Evolutionary conservation across 2,329 filamentous ascomycete species (phyloP), one percentile per base, ranked within the genome.

Genomic region (Cladophialophora exuberans): DNA sequence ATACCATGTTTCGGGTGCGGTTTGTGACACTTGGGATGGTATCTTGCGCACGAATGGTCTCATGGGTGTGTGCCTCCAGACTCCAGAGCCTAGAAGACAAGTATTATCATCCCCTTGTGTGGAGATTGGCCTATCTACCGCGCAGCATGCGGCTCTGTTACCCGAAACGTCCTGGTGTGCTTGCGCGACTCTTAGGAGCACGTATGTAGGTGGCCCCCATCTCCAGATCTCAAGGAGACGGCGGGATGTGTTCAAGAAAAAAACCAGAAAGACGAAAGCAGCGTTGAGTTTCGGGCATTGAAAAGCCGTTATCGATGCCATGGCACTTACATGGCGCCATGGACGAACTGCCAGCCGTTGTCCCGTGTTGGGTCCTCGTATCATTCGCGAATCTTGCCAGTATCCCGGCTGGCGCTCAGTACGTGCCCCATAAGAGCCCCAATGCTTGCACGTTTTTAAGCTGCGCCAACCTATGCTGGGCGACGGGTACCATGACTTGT

Each of bases 321-420:
- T 42, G 13, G 38, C 3, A 10, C 9, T 6, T 18, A 10, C 18
- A 26, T n/a, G n/a, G n/a, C n/a, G n/a, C n/a, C n/a, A n/a, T n/a
- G n/a, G n/a, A n/a, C n/a, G n/a, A n/a, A n/a, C n/a, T n/a, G n/a
- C n/a, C n/a, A n/a, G n/a, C n/a, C n/a, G n/a, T n/a, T n/a, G n/a
- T n/a, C n/a, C n/a, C 36, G 20, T 42, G 39, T 15, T 42, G n/a
- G n/a, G n/a, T n/a, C n/a, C n/a, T n/a, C n/a, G n/a, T 26, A 26
- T 22, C 39, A 22, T 42, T 42, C 39, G 39, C 39, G 17, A 26
- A 42, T 42, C 39, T 42, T 42, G 39, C n/a, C 39, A 42, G 22
- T 23, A 42, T 42, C 39, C 39, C 10, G 10, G 39, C 22, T 26
- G 11, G 39, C 39, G 22, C 22, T 42, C 39, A 23, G 6, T 3